Percentiles rank a stretch among this genome's conserved stretches.
Conservation (phyloP, 805 yeast genomes). For the Candida saitoana region DNA sequence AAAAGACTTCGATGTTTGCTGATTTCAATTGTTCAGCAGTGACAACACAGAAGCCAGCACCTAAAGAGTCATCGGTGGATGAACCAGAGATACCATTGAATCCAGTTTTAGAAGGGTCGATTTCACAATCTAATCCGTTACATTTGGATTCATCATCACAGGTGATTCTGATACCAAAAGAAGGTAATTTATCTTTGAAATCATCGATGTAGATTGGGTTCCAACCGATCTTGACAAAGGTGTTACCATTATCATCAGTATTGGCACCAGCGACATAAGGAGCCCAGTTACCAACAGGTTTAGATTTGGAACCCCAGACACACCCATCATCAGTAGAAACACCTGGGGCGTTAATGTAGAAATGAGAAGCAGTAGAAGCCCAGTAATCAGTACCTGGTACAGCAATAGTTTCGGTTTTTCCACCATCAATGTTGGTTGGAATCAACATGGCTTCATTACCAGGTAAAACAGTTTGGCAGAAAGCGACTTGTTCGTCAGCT, state of each 20-base stretch:
- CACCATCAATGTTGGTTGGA: constrained; percentile 65
- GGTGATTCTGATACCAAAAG: constrained; percentile 66
- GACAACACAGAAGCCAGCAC: constrained; percentile 79
- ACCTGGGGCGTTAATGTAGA: constrained; percentile 81
- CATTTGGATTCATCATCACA: constrained; percentile 71
- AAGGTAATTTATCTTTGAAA: constrained; percentile 53
- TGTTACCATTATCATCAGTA: constrained; percentile 63
- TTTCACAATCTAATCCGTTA: constrained; percentile 74
- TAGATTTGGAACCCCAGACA: constrained; percentile 69
- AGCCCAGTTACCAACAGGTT: constrained; percentile 86
- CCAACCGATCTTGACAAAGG: constrained; percentile 86
- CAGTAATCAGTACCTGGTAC: constrained; percentile 84
- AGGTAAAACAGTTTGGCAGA: constrained; percentile 90
- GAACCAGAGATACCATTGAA: constrained; percentile 51
- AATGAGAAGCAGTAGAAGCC: constrained; percentile 85
- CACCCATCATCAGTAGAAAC: constrained; percentile 72
- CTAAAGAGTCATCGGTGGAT: constrained; percentile 42
- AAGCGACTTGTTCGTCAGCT: constrained; percentile 61
- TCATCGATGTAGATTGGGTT: constrained; percentile 77
- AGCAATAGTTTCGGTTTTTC: constrained; percentile 54
- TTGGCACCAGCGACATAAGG: constrained; percentile 93
- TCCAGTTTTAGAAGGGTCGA: constrained; percentile 64
- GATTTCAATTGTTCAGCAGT: constrained; percentile 62
- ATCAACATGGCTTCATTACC: constrained; percentile 94
- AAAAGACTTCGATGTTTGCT: constrained; percentile 72